A percentile compares a stretch with the other conserved stretches of the same genome.
Evolutionary conservation across 2,329 filamentous ascomycete species (phyloP).

Genomic region (Zymoseptoria pseudotritici): DNA sequence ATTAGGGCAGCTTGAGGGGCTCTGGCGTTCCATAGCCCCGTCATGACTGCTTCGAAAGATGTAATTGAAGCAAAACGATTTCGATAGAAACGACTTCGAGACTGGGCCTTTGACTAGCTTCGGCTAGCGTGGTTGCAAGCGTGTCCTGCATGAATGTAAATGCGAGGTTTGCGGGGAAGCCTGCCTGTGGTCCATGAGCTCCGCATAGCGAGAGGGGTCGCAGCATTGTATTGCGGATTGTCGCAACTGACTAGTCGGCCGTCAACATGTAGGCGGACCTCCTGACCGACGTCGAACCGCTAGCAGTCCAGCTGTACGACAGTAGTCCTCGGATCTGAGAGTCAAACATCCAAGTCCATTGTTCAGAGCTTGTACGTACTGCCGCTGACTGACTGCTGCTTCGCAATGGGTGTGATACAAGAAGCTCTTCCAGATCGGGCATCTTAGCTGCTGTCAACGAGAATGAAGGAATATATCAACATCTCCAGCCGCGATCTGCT

Average conservation of each 20-base stretch:
- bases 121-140: not conserved
- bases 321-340: not conserved
- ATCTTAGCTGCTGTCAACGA: too few species aligned
- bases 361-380: not conserved
- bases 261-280: not conserved
- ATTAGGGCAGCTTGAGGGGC: too few species aligned
- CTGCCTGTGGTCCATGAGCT: not conserved
- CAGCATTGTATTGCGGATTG: not conserved
- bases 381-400: too few species aligned
- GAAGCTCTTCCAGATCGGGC: too few species aligned
- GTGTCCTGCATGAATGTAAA: not conserved
- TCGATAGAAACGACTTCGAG: too few species aligned
- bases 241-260: not conserved
- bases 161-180: not conserved
- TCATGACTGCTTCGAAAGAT: too few species aligned
- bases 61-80: too few species aligned
- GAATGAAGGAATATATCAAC: too few species aligned
- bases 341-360: not conserved
- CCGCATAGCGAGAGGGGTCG: not conserved
- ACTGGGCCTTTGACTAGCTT: not conserved
- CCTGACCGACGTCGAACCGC: not conserved
- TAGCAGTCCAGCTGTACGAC: not conserved
- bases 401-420: too few species aligned
- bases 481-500: too few species aligned
- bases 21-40: too few species aligned